A percentile compares a stretch with the other conserved stretches of the same genome.
Conservation (phyloP, 331 rosid genomes). For the Dryas integrifolia region DNA sequence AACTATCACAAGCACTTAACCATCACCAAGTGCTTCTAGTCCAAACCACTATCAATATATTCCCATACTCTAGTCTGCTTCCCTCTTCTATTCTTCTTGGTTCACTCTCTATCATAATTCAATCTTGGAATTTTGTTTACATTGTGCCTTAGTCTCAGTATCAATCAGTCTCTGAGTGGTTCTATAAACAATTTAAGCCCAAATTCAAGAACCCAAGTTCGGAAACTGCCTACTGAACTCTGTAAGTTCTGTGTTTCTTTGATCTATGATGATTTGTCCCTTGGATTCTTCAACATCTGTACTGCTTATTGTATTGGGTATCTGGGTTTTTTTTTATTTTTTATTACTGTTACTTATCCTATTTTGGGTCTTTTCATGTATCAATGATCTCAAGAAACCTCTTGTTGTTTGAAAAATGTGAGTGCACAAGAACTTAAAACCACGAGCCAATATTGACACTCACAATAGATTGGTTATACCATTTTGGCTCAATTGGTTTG, state of each 20-base stretch:
- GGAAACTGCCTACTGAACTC: slow-evolving; percentile 11
- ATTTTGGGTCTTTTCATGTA: slow-evolving; percentile 16
- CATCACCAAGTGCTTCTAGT: slow-evolving; percentile 44
- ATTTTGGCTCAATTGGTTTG: background rate
- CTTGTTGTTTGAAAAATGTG: background rate
- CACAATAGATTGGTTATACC: background rate
- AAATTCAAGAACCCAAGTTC: slow-evolving; percentile 23
- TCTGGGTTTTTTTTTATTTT: slow-evolving; percentile 8
- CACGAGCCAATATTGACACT: background rate
- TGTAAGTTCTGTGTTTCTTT: slow-evolving; percentile 21
- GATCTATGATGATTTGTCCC: slow-evolving; percentile 12
- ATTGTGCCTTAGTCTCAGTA: slow-evolving; percentile 9
- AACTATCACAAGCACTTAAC: slow-evolving; percentile 40
- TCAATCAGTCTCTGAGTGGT: slow-evolving; percentile 11
- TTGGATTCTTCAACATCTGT: background rate
- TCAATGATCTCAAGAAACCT: background rate
- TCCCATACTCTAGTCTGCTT: slow-evolving; percentile 25
- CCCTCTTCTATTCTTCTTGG: background rate
- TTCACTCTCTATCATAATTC: slow-evolving; percentile 37
- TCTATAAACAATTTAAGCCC: slow-evolving; percentile 10
- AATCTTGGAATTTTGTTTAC: slow-evolving; percentile 18
- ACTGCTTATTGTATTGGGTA: slow-evolving; percentile 3
- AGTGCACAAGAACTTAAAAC: slow-evolving; percentile 3
- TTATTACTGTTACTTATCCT: background rate
- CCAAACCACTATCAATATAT: slow-evolving; percentile 35